Evolutionary conservation across 345 rosid species (phyloP), one percentile per base, ranked within the genome.

Genomic region (Populus ilicifolia): DNA sequence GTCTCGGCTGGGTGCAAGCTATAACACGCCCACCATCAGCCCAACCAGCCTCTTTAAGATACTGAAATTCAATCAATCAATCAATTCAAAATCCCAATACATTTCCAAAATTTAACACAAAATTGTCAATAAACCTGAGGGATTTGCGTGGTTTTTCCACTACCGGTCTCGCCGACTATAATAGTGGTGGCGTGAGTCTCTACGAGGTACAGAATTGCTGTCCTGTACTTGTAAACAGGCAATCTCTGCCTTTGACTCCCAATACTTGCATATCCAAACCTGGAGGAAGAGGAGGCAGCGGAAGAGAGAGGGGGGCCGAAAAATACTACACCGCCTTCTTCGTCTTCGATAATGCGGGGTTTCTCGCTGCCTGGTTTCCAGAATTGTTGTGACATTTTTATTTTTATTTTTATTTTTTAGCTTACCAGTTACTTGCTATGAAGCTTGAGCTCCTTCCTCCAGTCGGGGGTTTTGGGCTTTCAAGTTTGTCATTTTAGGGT

Each of bases 31-130:
- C 99, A 69, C 94, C 94, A 82, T 92, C 97, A 50, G 94, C 99
- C 99, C 99, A 96, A 72, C 99, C 99, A 61, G 97, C 99, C 86
- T 96, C 99, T 84, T 89, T 93, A 69, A 93, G 94, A 79, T 68
- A 93, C 99, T 96, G 87, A 69, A 84, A 72, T 18, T 5, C 11
- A 61, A 46, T 46, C 50, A 46, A 27, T 27, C 29, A 46, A 4
- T 11, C 5, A 44, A 44, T 12, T 44, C 50, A 46, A 13, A 46
- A 46, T 13, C 18, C 18, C 4, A 46, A 46, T 46, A 46, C 50
- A 46, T 46, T 44, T 44, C 18, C 50, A 46, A 46, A 46, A 46
- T 46, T 46, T 3, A 46, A 4, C 5, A 4, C 50, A 46, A 46
- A 46, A 12, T 14, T 46, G 17, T 14, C 17, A 46, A 43, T 33